Percentiles rank a stretch among this genome's conserved stretches.
These are phyloP conservation scores for Phalaenopsis equestris DNA, from an alignment of 106 monocot species.

Conservation along the genomic window DNA sequence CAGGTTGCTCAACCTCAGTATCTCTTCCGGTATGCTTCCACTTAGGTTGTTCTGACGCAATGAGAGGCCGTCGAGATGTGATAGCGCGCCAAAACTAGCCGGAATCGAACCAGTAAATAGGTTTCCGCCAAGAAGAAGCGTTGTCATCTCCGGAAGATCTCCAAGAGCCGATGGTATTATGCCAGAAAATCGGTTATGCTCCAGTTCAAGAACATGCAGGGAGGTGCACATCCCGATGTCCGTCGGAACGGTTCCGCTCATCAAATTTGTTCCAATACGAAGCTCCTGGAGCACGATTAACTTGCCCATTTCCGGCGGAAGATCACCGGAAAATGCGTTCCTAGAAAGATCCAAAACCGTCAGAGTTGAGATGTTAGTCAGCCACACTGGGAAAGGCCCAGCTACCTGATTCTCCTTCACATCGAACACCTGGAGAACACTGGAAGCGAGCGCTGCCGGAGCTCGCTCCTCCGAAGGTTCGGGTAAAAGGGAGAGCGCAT, in stretches of 20 bases:
- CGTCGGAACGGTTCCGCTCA: slow-evolving; percentile 42
- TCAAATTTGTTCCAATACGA: slow-evolving; percentile 40
- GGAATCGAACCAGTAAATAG: slow-evolving; percentile 52
- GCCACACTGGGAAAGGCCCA: slow-evolving; percentile 65
- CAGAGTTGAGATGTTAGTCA: slow-evolving; percentile 32
- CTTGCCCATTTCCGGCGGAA: slow-evolving; percentile 48
- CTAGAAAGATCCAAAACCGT: slow-evolving; percentile 67
- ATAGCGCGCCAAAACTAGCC: slow-evolving; percentile 34
- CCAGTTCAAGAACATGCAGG: slow-evolving; percentile 78
- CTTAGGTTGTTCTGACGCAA: slow-evolving; percentile 41
- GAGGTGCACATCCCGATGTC: slow-evolving; percentile 66
- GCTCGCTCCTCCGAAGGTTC: slow-evolving; percentile 7
- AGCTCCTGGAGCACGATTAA: slow-evolving; percentile 56
- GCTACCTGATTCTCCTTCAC: slow-evolving; percentile 48
- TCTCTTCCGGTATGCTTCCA: slow-evolving; percentile 41
- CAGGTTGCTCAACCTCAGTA: slow-evolving; percentile 45
- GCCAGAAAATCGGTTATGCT: slow-evolving; percentile 53
- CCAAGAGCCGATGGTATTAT: slow-evolving; percentile 44
- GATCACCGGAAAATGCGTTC: slow-evolving; percentile 38
- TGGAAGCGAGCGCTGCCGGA: neutral
- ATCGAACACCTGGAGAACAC: slow-evolving; percentile 54
- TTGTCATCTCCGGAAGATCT: slow-evolving; percentile 27
- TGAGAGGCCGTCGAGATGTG: slow-evolving; percentile 42
- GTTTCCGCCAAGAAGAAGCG: slow-evolving; percentile 64
- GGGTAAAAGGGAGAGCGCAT: slow-evolving; percentile 36